Evolutionary conservation across 2,329 filamentous ascomycete species (phyloP).

Genomic region (Triangularia verruculosa): DNA sequence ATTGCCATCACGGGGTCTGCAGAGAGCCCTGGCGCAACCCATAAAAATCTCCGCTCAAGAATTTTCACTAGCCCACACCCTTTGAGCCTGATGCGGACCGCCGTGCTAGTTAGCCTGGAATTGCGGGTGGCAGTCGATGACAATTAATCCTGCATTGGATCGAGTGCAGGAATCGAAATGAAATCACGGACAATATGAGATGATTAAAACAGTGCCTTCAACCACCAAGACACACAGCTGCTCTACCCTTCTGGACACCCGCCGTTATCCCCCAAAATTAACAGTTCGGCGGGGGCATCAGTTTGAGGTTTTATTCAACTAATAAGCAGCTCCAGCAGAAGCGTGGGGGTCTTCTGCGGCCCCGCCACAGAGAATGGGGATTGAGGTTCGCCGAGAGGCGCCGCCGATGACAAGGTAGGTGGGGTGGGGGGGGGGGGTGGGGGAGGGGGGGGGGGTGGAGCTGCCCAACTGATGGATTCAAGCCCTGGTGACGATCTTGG

Average conservation of each 20-base stretch:
- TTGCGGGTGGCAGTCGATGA: background rate
- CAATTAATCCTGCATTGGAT: background rate
- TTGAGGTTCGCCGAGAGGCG: slow-evolving; percentile 14
- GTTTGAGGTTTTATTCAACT: background rate
- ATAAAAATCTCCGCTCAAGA: slow-evolving; percentile 9
- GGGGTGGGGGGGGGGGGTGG: slow-evolving; percentile 7
- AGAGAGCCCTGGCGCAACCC: slow-evolving; percentile 1
- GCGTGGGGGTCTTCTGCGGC: slow-evolving; percentile 24
- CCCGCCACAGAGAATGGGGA: slow-evolving; percentile 17
- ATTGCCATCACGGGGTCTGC: slow-evolving; percentile 10
- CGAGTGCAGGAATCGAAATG: background rate
- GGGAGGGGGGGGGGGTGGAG: slow-evolving; percentile 5
- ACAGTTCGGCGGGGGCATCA: background rate
- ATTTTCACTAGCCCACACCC: background rate
- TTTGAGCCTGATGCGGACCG: background rate
- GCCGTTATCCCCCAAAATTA: background rate
- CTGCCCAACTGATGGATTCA: background rate
- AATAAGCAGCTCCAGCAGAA: slow-evolving; percentile 13
- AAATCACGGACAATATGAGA: no score
- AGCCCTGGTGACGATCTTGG: background rate
- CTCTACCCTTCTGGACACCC: background rate
- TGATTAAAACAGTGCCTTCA: background rate
- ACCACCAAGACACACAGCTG: background rate
- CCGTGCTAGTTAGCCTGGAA: background rate
- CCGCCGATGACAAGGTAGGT: slow-evolving; percentile 11